These are phyloP conservation scores for Periconia sp. DNA, from an alignment of 2,329 filamentous ascomycete species.

Conservation along the genomic window DNA sequence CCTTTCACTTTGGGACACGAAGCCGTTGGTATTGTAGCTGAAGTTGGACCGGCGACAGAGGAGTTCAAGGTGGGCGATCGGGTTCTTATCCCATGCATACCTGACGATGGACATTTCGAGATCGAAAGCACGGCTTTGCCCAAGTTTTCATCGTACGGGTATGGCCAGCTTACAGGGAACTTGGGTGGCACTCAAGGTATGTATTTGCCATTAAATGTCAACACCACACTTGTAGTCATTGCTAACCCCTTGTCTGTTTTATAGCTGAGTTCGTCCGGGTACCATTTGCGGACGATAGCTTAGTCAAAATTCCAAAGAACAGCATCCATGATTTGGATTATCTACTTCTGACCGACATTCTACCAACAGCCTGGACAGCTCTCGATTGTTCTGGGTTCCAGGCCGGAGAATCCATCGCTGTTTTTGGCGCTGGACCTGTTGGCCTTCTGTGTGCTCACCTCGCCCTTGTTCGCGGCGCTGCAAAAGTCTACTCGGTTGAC, in stretches of 20 bases:
- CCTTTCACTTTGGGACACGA: conserved; percentile 81
- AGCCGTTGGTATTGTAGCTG: conserved; percentile 76
- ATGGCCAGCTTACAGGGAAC: conserved; percentile 8
- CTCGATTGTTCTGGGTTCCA: conserved; percentile 23
- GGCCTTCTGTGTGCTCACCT: conserved; percentile 30
- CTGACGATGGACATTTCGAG: conserved; percentile 6
- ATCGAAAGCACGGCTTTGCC: not conserved
- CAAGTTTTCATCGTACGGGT: not conserved
- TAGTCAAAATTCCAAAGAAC: conserved; percentile 12
- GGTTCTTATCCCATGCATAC: conserved; percentile 22
- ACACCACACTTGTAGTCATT: not conserved
- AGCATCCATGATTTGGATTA: conserved; percentile 20
- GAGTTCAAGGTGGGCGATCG: conserved; percentile 73
- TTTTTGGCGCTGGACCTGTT: conserved; percentile 25
- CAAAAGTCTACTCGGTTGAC: conserved; percentile 37
- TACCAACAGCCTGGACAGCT: conserved; percentile 24
- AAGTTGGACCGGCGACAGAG: conserved; percentile 75
- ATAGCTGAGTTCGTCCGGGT: conserved; percentile 20
- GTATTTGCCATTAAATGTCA: conserved; percentile 1
- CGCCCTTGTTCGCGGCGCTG: conserved; percentile 35
- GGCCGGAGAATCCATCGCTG: conserved; percentile 29
- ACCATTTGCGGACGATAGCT: conserved; percentile 12
- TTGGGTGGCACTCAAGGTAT: conserved; percentile 12
- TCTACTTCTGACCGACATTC: conserved; percentile 33
- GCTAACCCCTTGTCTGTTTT: not conserved